Conservation (phyloP, 169 alveolate genomes). For the Plasmodium reichenowi region DNA sequence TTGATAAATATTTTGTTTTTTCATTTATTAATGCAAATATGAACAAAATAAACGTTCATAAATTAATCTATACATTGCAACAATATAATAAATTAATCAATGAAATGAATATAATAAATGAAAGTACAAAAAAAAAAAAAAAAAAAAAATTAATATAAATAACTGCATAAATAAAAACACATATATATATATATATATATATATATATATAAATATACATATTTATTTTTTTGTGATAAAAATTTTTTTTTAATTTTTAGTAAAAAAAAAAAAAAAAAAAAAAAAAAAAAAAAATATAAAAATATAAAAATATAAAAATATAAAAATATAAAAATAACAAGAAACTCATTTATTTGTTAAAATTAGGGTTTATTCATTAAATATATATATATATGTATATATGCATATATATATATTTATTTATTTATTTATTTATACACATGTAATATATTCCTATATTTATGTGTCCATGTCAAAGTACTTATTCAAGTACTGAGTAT, state of each 20-base stretch:
- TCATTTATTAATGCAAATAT: constrained; percentile 66
- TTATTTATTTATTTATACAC: too few species aligned
- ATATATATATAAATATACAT: background rate
- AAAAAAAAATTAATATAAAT: constrained; percentile 3
- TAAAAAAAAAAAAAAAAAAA: background rate
- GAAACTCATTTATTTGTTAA: too few species aligned
- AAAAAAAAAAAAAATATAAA: background rate
- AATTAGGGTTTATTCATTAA: too few species aligned
- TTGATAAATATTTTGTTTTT: constrained; percentile 60
- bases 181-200: background rate
- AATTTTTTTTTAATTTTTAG: background rate
- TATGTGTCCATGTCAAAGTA: constrained; percentile 64
- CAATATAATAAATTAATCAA: constrained; percentile 31
- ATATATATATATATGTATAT: too few species aligned
- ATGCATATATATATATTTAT: too few species aligned
- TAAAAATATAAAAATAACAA: constrained; percentile 9
- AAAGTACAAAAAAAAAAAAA: constrained; percentile 44
- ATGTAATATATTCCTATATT: background rate
- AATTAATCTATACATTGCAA: constrained; percentile 57
- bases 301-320: too few species aligned
- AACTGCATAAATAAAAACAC: too few species aligned
- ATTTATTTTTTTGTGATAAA: too few species aligned
- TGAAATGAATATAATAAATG: constrained; percentile 14
- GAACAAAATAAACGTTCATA: constrained; percentile 67
- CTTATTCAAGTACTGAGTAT: constrained; percentile 63